Evolutionary conservation across 2,329 filamentous ascomycete species (phyloP).

Genomic region (Diaporthe ampelina): DNA sequence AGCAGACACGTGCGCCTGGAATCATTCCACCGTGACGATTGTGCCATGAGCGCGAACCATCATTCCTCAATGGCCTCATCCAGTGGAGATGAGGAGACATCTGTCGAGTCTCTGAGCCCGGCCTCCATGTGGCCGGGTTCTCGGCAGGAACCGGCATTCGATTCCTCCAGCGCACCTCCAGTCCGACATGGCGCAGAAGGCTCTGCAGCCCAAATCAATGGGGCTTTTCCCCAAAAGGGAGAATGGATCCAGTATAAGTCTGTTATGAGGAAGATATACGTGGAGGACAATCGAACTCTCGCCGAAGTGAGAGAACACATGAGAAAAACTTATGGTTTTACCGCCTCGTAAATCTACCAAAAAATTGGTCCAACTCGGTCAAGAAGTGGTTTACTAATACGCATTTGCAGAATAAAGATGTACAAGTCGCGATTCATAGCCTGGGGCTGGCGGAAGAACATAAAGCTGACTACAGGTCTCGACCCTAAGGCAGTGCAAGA

Average conservation of each 20-base stretch:
- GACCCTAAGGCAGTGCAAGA: constrained; percentile 18
- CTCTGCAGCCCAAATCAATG: background rate
- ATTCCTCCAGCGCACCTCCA: background rate
- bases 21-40: background rate
- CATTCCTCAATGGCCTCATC: background rate
- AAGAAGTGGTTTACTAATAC: background rate
- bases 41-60: background rate
- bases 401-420: background rate
- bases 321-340: background rate
- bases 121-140: background rate
- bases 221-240: background rate
- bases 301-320: background rate
- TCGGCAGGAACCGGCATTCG: background rate
- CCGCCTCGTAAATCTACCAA: background rate
- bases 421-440: constrained; percentile 24
- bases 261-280: background rate
- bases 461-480: constrained; percentile 9
- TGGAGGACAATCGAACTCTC: constrained; percentile 14
- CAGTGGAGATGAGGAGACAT: background rate
- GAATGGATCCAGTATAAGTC: constrained; percentile 8
- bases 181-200: background rate
- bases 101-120: background rate
- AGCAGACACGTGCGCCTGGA: background rate
- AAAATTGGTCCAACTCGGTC: no score
- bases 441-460: constrained; percentile 37